Conservation (phyloP, 257 asterid species). For the Avicennia marina region DNA sequence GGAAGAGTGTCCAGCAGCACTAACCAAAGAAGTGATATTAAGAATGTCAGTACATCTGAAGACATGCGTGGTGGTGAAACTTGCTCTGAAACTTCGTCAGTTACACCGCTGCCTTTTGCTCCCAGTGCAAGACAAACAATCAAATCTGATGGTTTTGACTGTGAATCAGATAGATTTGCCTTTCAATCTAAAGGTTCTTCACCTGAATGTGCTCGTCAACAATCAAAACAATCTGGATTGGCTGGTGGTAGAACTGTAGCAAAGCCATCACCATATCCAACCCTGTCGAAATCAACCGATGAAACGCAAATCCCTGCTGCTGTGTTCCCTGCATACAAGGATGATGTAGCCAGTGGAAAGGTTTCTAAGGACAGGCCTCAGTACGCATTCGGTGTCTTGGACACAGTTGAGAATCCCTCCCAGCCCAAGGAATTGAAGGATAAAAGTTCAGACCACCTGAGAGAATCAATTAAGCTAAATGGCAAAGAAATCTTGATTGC, state of each 20-base stretch:
- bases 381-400: slow-evolving; percentile 30
- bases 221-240: slow-evolving; percentile 31
- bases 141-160: slow-evolving; percentile 43
- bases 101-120: slow-evolving; percentile 25
- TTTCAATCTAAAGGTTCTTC: slow-evolving; percentile 43
- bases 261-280: slow-evolving; percentile 49
- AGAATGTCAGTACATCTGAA: slow-evolving; percentile 21
- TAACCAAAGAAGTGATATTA: slow-evolving; percentile 19
- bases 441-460: slow-evolving; percentile 26
- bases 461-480: slow-evolving; percentile 21
- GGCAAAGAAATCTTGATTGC: slow-evolving; percentile 23
- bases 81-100: slow-evolving; percentile 25
- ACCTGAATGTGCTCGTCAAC: slow-evolving; percentile 34
- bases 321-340: slow-evolving; percentile 40
- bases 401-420: slow-evolving; percentile 27
- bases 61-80: slow-evolving; percentile 17
- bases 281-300: slow-evolving; percentile 43
- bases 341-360: slow-evolving; percentile 28
- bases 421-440: slow-evolving; percentile 35
- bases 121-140: slow-evolving; percentile 28
- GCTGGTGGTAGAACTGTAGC: slow-evolving; percentile 19
- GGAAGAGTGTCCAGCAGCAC: slow-evolving; percentile 28
- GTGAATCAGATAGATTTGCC: slow-evolving; percentile 32
- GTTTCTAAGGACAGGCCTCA: slow-evolving; percentile 40
- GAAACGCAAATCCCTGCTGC: slow-evolving; percentile 75